phyloP scores from a whole-genome alignment of 2,329 filamentous ascomycete genomes.

The Xylariales sp. region DNA sequence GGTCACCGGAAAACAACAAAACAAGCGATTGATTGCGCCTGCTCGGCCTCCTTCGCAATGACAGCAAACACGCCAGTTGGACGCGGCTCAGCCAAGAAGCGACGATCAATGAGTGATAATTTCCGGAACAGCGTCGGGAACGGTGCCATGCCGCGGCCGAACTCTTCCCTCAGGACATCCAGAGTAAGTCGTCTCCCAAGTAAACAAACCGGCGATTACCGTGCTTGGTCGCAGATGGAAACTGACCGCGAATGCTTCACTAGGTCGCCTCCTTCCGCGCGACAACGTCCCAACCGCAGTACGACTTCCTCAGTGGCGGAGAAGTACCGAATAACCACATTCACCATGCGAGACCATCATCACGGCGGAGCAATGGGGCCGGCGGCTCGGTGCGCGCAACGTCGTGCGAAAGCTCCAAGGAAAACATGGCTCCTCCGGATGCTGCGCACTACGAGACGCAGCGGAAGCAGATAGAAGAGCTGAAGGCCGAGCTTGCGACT shows the following conservation, averaged over 20 bases:
- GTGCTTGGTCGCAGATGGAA: background rate
- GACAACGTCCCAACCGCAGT: conserved; percentile 47
- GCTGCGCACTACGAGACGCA: conserved; percentile 56
- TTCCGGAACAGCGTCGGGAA: conserved; percentile 24
- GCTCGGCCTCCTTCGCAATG: conserved; percentile 8
- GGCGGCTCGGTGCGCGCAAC: conserved; percentile 36
- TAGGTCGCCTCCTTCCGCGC: conserved; percentile 44
- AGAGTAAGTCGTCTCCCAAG: conserved; percentile 19
- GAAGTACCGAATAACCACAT: conserved; percentile 30
- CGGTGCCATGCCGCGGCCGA: conserved; percentile 17
- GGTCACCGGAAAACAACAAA: conserved; percentile 22
- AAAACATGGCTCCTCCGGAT: conserved; percentile 54
- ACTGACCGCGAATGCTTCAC: too few species aligned
- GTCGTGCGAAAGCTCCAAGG: conserved; percentile 56
- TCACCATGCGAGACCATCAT: conserved; percentile 29
- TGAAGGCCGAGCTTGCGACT: conserved; percentile 85
- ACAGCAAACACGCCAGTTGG: conserved; percentile 9
- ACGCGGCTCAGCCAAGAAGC: conserved; percentile 6
- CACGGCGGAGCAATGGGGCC: conserved; percentile 35
- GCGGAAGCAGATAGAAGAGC: conserved; percentile 61
- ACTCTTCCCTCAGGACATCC: conserved; percentile 18
- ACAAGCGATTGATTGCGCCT: background rate
- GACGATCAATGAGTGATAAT: conserved; percentile 19
- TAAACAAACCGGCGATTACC: conserved; percentile 5
- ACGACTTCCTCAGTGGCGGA: conserved; percentile 55